A percentile compares a stretch with the other conserved stretches of the same genome.
phyloP scores from a whole-genome alignment of 345 rosid genomes.

The Durio zibethinus region DNA sequence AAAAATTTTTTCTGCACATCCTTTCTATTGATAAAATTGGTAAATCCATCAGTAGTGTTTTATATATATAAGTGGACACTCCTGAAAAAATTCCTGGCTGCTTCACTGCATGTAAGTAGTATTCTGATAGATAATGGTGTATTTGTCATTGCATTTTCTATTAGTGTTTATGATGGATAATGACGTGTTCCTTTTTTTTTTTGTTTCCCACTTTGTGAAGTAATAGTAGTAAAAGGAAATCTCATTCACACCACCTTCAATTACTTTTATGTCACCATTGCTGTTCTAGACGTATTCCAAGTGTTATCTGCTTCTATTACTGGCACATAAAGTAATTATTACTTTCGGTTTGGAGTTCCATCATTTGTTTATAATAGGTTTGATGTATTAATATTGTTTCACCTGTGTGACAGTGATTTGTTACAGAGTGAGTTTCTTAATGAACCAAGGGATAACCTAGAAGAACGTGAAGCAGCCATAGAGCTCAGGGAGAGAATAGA shows the following conservation, averaged over 20 bases:
- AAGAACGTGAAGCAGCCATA: constrained; percentile 84
- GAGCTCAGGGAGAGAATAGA: constrained; percentile 73
- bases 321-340: neutral
- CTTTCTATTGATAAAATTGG: too few relatives aligned
- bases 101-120: neutral
- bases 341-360: neutral
- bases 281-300: neutral
- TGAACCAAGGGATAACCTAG: constrained; percentile 67
- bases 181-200: neutral
- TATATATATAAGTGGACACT: too few relatives aligned
- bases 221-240: neutral
- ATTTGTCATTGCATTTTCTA: neutral
- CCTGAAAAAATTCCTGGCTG: too few relatives aligned
- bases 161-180: neutral
- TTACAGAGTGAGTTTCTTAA: constrained; percentile 75
- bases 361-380: neutral
- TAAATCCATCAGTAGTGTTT: too few relatives aligned
- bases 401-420: constrained; percentile 59
- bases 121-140: neutral
- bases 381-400: neutral
- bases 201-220: neutral
- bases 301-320: neutral
- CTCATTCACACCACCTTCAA: neutral
- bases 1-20: too few relatives aligned
- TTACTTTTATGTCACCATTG: constrained; percentile 3